Evolutionary conservation across 2,329 filamentous ascomycete genomes (phyloP), one percentile per base, ranked within the genome.

Genomic region (Periconia sp.): DNA sequence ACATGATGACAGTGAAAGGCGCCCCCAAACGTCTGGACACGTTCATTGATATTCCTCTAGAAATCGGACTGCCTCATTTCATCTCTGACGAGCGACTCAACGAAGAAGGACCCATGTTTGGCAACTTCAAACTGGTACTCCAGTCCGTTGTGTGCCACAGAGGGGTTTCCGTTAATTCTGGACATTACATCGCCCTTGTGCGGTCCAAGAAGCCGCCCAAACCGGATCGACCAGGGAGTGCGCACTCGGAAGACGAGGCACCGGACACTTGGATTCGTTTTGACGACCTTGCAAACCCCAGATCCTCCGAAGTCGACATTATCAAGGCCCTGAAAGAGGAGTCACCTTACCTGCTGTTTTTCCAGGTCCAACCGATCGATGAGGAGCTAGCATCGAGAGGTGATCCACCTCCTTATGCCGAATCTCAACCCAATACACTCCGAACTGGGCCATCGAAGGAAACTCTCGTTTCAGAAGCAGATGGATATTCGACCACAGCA

Each of bases 81-180:
- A 92, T 97, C 70, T 85, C 88, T 19, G 89, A 93, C 59, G 90
- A 93, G 45, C 82, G 85, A 18, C 83, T 86, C 75, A 74, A 86
- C 40, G 81, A 87, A 42, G 84, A 85, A 59, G 87, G 85, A 0
- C 84, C 84, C 0, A 73, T 95, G 2, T 89, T 87, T 65, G 87
- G 88, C n/a, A 93, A 95, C 59, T 97, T 97, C 77, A 96, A 97
- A 71, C 83, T 97, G 11, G 89, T 92, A 2, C 77, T 99, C 47
- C 92, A 97, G 72, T 93, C 92, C 0, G 87, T 96, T 2, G 89
- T 99, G 17, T 97, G 94, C 66, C 94, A 99, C 73, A 85, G 92
- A 33, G 94, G 94, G 8, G 85, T 87, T 33, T 92, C 91, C 0
- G 81, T 96, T 13, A 85, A 95, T 65, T 92, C 90, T 14, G 94